Evolutionary conservation across 441 rosid genomes (phyloP), one percentile per base, ranked within the genome.

Genomic region (Iberis amara): DNA sequence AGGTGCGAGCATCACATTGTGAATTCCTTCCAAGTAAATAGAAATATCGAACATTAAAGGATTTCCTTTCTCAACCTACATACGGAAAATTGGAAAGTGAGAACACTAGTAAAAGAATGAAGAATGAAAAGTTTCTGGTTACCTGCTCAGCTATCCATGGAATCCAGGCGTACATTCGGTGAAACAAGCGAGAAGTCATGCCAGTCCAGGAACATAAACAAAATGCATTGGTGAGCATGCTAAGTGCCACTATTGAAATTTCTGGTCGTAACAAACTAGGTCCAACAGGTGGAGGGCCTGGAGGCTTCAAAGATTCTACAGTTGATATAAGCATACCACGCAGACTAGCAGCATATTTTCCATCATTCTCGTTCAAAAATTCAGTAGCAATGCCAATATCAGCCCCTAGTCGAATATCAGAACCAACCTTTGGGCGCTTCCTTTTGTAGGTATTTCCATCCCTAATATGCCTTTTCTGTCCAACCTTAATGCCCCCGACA

Each of bases 111-210:
- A 43, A 66, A 31, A 68, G 68, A 48, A 35, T 49, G 35, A 37
- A 66, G 62, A 30, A 3, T 41, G 44, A 40, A 51, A 12, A 24
- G 42, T 37, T 39, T 40, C 23, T 52, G 24, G 66, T 33, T 71
- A 94, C 96, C 95, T 77, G 80, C 59, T 80, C 83, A 66, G 71
- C 72, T 70, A 89, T 77, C 95, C 96, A 86, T n/a, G 86, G 89
- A 49, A 85, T 79, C 97, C 96, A 89, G 30, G 73, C 70, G 66
- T 39, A 69, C 89, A 86, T 74, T 69, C 70, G 78, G 39, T 35
- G 75, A 72, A 78, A 79, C 70, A 85, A 85, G 77, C 68, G 43
- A 43, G 41, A 60, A 59, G 82, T 79, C 71, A 89, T 61, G 51
- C 62, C 62, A 48, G 81, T 73, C 61, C 68, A 58, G 57, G 94